Conservation (phyloP, 164 flowering plant genomes). For the Magnolia sinica region DNA sequence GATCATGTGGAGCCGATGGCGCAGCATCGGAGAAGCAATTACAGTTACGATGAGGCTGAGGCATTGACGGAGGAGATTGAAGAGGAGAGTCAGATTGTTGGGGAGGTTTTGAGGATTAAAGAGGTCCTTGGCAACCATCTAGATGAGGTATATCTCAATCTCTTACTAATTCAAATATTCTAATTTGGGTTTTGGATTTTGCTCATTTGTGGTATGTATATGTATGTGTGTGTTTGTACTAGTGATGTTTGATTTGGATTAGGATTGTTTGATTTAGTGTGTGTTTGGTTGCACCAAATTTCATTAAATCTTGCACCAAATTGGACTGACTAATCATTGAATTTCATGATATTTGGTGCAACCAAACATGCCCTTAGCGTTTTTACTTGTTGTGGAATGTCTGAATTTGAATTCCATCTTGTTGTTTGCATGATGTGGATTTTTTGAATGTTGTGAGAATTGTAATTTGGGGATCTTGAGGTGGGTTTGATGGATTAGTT, state of each 20-base stretch:
- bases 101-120: conserved; percentile 81
- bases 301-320: too few relatives aligned
- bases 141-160: conserved; percentile 53
- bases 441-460: not conserved
- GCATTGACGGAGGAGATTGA: conserved; percentile 90
- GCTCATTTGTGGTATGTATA: not conserved
- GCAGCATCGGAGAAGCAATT: conserved; percentile 42
- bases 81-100: conserved; percentile 46
- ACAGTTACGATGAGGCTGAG: conserved; percentile 77
- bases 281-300: not conserved
- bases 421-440: not conserved
- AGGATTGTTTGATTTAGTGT: not conserved
- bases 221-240: not conserved
- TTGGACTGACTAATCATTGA: too few relatives aligned
- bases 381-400: not conserved
- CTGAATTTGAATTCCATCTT: not conserved
- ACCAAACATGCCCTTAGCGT: too few relatives aligned
- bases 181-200: not conserved
- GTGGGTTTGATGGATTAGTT: not conserved
- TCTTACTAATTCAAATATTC: not conserved
- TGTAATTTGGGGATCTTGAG: not conserved
- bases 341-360: too few relatives aligned
- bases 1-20: conserved; percentile 27
- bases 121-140: conserved; percentile 43
- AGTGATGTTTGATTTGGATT: not conserved